A percentile compares a stretch with the other conserved stretches of the same genome.
Evolutionary conservation across 73 alveolate species (phyloP).

Genomic region (Paramecium caudatum): DNA sequence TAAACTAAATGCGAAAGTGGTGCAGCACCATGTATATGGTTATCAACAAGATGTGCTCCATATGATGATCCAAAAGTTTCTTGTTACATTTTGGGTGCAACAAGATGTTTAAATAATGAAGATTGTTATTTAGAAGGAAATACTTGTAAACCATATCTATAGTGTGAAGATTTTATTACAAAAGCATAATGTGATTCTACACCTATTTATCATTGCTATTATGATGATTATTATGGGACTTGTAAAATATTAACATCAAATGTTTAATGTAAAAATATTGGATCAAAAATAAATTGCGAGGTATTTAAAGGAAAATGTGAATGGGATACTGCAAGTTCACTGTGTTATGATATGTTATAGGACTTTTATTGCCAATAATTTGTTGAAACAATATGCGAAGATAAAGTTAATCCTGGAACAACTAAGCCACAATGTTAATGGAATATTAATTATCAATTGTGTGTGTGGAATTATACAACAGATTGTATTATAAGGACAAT

Average conservation of each 20-base stretch:
- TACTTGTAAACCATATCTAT: slow-evolving; percentile 17
- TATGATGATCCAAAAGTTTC: slow-evolving; percentile 50
- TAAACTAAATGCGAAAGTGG: background rate
- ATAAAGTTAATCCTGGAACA: too few species aligned
- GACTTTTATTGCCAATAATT: slow-evolving; percentile 20
- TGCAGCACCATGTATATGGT: slow-evolving; percentile 52
- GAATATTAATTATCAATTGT: background rate
- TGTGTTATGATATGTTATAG: background rate
- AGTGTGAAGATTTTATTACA: background rate
- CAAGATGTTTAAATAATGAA: slow-evolving; percentile 44
- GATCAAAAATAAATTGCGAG: slow-evolving; percentile 6
- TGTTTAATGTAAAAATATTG: background rate
- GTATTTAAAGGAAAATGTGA: background rate
- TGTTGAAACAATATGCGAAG: too few species aligned
- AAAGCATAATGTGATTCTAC: background rate
- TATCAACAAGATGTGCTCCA: background rate
- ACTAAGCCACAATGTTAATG: background rate
- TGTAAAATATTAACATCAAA: slow-evolving; percentile 31
- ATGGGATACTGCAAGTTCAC: background rate
- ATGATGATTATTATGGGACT: background rate
- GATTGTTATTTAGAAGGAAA: slow-evolving; percentile 26
- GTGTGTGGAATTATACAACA: slow-evolving; percentile 18
- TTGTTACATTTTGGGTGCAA: background rate
- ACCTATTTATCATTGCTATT: slow-evolving; percentile 16
- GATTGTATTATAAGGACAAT: background rate